These are phyloP conservation scores for Apophysomyces ossiformis DNA, from an alignment of 371 early-diverging fungal species.

Conservation along the genomic window DNA sequence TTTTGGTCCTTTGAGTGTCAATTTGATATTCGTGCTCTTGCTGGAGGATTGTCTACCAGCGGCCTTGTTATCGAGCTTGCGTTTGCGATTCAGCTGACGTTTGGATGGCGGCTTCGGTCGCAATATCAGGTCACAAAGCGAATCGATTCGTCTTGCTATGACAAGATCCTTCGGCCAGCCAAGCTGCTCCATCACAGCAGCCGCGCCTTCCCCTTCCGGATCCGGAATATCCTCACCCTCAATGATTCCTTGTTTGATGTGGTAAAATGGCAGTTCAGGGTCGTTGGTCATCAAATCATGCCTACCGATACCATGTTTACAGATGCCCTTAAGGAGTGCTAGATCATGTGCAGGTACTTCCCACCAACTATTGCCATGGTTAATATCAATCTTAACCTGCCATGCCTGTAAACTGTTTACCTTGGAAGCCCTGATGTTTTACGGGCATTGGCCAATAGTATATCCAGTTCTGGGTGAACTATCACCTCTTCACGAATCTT, in stretches of 20 bases:
- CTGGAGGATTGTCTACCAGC: slow-evolving; percentile 8
- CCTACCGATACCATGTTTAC: slow-evolving; percentile 74
- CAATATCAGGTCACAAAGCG: slow-evolving; percentile 62
- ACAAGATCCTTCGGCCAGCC: slow-evolving; percentile 69
- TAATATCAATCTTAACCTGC: background rate
- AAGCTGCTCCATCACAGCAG: slow-evolving; percentile 46
- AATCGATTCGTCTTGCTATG: slow-evolving; percentile 62
- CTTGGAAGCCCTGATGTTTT: slow-evolving; percentile 54
- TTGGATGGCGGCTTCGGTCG: slow-evolving; percentile 57
- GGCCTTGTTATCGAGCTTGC: slow-evolving; percentile 22
- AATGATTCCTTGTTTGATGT: slow-evolving; percentile 36
- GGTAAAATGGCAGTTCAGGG: slow-evolving; percentile 61
- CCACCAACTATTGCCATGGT: slow-evolving; percentile 67
- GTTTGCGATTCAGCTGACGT: slow-evolving; percentile 34
- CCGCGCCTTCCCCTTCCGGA: slow-evolving; percentile 23
- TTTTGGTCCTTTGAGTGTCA: slow-evolving; percentile 40
- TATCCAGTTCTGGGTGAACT: slow-evolving; percentile 56
- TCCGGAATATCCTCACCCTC: slow-evolving; percentile 29
- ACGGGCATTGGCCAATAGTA: slow-evolving; percentile 38
- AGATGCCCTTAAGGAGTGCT: slow-evolving; percentile 70
- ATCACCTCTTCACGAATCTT: slow-evolving; percentile 70
- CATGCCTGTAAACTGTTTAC: slow-evolving; percentile 25
- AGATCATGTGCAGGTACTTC: slow-evolving; percentile 68
- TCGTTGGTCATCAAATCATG: slow-evolving; percentile 74
- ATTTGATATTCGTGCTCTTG: slow-evolving; percentile 18